phyloP scores from a whole-genome alignment of 768 basidiomycete species.

The Rhodotorula taiwanensis region DNA sequence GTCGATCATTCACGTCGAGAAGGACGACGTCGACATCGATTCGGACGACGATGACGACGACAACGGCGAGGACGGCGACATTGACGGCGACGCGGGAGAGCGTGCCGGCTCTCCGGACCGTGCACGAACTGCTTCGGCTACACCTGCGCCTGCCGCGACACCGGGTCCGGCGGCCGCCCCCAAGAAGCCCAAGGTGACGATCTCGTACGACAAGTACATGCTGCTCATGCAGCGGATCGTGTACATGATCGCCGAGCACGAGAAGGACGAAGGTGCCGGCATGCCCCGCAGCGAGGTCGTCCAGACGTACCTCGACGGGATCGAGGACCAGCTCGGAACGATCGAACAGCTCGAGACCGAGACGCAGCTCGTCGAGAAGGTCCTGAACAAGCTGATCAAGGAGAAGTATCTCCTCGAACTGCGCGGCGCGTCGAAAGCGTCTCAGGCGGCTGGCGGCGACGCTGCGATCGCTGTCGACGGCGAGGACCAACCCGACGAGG shows the following conservation, averaged over 20 bases:
- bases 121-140: constrained; percentile 42
- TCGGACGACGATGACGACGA: constrained; percentile 50
- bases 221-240: constrained; percentile 82
- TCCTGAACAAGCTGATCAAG: constrained; percentile 83
- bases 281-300: constrained; percentile 84
- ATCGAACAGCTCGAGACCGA: constrained; percentile 85
- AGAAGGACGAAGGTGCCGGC: constrained; percentile 67
- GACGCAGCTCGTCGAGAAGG: constrained; percentile 80
- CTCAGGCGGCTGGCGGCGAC: constrained; percentile 5
- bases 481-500: constrained; percentile 8
- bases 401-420: constrained; percentile 42
- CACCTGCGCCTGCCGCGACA: constrained; percentile 47
- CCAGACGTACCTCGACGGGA: constrained; percentile 91
- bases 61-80: constrained; percentile 51
- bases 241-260: constrained; percentile 67
- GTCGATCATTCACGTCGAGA: constrained; percentile 98
- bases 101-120: constrained; percentile 44
- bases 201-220: constrained; percentile 93
- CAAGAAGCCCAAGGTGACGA: constrained; percentile 62
- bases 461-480: constrained; percentile 6
- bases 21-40: constrained; percentile 96
- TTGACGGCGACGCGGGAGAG: constrained; percentile 55
- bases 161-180: constrained; percentile 40
- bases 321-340: constrained; percentile 72
- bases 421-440: constrained; percentile 20